A percentile compares a stretch with the other conserved stretches of the same genome.
phyloP scores from a whole-genome alignment of 306 rosid genomes.

The Prunus armeniaca region DNA sequence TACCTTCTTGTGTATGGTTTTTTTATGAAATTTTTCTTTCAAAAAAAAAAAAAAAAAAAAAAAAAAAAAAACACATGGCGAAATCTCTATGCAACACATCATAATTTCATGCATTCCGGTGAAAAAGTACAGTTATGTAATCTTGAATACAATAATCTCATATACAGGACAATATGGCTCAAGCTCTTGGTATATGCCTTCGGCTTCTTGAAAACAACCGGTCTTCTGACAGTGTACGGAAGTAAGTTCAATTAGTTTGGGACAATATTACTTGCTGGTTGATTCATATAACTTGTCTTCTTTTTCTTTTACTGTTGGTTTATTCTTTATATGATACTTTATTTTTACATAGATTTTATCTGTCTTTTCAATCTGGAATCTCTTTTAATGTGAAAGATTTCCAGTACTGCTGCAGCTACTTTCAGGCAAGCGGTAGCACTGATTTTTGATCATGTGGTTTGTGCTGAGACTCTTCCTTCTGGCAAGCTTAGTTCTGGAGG shows the following conservation, averaged over 20 bases:
- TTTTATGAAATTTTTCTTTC: too few species aligned
- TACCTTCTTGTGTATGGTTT: too few species aligned
- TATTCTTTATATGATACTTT: constrained; percentile 6
- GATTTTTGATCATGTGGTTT: constrained; percentile 77
- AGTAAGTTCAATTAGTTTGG: constrained; percentile 42
- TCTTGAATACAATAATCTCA: background rate
- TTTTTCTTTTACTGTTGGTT: background rate
- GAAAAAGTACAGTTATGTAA: background rate
- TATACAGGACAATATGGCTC: constrained; percentile 79
- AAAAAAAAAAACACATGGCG: background rate
- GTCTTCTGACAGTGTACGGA: constrained; percentile 89
- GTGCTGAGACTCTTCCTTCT: constrained; percentile 85
- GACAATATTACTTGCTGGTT: constrained; percentile 15
- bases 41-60: too few species aligned
- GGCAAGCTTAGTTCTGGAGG: constrained; percentile 75
- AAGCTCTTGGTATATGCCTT: constrained; percentile 92
- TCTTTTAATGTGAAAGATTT: constrained; percentile 41
- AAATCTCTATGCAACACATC: background rate
- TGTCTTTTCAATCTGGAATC: constrained; percentile 17
- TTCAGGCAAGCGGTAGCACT: constrained; percentile 97
- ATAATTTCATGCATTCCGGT: background rate
- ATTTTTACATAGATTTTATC: background rate
- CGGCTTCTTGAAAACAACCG: constrained; percentile 85
- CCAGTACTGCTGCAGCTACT: constrained; percentile 98
- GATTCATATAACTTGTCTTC: constrained; percentile 4